Base-by-base conservation (phyloP, 2,329 filamentous ascomycete genomes). In the Bipolaris zeicola region DNA sequence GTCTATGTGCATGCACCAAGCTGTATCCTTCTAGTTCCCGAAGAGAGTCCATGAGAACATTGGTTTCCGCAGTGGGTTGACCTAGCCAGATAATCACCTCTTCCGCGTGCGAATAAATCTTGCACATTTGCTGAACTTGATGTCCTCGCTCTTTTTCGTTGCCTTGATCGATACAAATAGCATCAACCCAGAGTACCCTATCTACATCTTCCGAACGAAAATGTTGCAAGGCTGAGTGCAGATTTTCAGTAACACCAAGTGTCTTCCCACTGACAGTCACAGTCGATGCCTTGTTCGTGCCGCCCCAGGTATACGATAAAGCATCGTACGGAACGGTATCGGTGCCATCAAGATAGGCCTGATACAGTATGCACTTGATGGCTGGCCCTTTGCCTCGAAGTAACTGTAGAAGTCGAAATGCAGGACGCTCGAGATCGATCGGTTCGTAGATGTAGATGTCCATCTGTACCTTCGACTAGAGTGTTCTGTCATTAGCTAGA, bases 101-200 rank as follows among this genome's bases (percentile, higher is more conserved):
- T 3, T 10, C 11, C 6, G 50, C 50, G 1, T 26, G 20, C 18
- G 20, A 7, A 28, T 39, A 52, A 2, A 52, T 52, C 3, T 47
- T 11, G 5, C 34, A 20, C 42, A 52, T 52, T n/a, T 36, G 42
- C 47, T 45, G n/a, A 26, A 52, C 50, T 24, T 52, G 42, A 5
- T 52, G 41, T 6, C 28, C 28, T 16, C 20, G 28, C 34, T 52
- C 50, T 6, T 10, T 24, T 4, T 20, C 22, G 26, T 43, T n/a
- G n/a, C 1, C 22, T 34, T 52, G 50, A 34, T 52, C 36, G 2
- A 52, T 52, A 7, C 39, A 52, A 14, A 52, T 3, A 26, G 50
- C 50, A 46, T 52, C 50, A 13, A 52, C 46, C 42, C 42, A 52
- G 10, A 36, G 18, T 20, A 39, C 11, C 16, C 37, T 39, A 18